Percentiles rank a stretch among this genome's conserved stretches.
Conservation (phyloP, 2,329 filamentous ascomycete species). For the Aspergillus alliaceus region DNA sequence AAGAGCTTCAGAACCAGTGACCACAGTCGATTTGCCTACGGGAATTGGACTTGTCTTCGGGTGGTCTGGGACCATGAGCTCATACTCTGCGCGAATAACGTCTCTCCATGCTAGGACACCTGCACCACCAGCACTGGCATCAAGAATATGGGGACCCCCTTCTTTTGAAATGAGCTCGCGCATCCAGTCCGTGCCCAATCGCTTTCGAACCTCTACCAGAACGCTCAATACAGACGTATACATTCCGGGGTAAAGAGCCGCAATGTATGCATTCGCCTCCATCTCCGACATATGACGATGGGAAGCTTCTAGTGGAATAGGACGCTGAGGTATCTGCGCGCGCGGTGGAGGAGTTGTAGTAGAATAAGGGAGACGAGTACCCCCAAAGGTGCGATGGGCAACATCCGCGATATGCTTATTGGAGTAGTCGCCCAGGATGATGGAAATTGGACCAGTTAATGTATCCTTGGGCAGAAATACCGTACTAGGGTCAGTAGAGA, state of each 20-base stretch:
- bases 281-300: slow-evolving; percentile 60
- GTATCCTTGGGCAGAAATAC: slow-evolving; percentile 70
- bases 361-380: slow-evolving; percentile 72
- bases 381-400: slow-evolving; percentile 75
- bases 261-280: slow-evolving; percentile 61
- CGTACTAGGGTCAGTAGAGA: slow-evolving; percentile 70
- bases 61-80: slow-evolving; percentile 57
- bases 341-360: slow-evolving; percentile 64
- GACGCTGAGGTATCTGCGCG: slow-evolving; percentile 53
- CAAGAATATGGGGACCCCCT: slow-evolving; percentile 58
- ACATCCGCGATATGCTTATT: slow-evolving; percentile 72
- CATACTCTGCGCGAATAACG: slow-evolving; percentile 78
- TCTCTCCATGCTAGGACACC: slow-evolving; percentile 66
- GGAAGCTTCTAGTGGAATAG: slow-evolving; percentile 57
- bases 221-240: slow-evolving; percentile 59
- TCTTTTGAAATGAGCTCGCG: slow-evolving; percentile 56
- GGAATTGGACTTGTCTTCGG: slow-evolving; percentile 42
- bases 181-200: slow-evolving; percentile 60
- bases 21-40: slow-evolving; percentile 72
- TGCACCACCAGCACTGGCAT: slow-evolving; percentile 63
- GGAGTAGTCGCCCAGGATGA: slow-evolving; percentile 66
- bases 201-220: slow-evolving; percentile 60
- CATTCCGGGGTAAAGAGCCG: slow-evolving; percentile 60
- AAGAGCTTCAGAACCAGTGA: slow-evolving; percentile 73
- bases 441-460: slow-evolving; percentile 68